Evolutionary conservation across 352 stramenopile species (phyloP).

Genomic region (Phytophthora sp.): DNA sequence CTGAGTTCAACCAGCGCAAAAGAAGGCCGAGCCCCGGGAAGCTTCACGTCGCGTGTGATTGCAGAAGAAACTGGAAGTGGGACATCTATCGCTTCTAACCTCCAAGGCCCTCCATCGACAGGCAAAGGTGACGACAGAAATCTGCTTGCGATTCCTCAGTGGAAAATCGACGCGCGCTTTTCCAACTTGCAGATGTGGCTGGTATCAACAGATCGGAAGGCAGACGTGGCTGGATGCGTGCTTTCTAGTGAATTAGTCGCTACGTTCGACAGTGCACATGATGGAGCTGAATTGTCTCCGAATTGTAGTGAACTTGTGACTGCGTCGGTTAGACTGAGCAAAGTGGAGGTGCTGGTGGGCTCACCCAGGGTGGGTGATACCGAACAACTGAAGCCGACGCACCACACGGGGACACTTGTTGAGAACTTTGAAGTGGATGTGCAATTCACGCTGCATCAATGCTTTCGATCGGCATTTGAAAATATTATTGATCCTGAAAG

Average conservation of each 20-base stretch:
- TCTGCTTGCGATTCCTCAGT: slow-evolving; percentile 24
- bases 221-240: slow-evolving; percentile 59
- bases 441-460: slow-evolving; percentile 33
- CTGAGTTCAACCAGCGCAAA: slow-evolving; percentile 42
- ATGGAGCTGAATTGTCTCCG: slow-evolving; percentile 3
- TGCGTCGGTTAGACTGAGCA: slow-evolving; percentile 37
- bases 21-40: slow-evolving; percentile 32
- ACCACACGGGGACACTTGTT: slow-evolving; percentile 52
- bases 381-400: slow-evolving; percentile 22
- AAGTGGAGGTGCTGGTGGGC: slow-evolving; percentile 48
- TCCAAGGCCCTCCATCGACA: background rate
- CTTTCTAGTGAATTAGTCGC: slow-evolving; percentile 45
- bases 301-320: slow-evolving; percentile 32
- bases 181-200: slow-evolving; percentile 70
- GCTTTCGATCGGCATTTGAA: slow-evolving; percentile 27
- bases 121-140: slow-evolving; percentile 13
- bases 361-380: slow-evolving; percentile 22
- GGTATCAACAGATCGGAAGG: slow-evolving; percentile 64
- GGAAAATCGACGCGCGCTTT: slow-evolving; percentile 56
- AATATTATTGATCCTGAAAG: slow-evolving; percentile 27
- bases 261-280: slow-evolving; percentile 35
- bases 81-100: slow-evolving; percentile 16
- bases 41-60: slow-evolving; percentile 37
- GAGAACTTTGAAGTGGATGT: slow-evolving; percentile 54
- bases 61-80: slow-evolving; percentile 32